Percentiles rank a stretch among this genome's conserved stretches.
These are phyloP conservation scores for Tricholoma matsutake DNA, from an alignment of 768 basidiomycete species.

Conservation along the genomic window DNA sequence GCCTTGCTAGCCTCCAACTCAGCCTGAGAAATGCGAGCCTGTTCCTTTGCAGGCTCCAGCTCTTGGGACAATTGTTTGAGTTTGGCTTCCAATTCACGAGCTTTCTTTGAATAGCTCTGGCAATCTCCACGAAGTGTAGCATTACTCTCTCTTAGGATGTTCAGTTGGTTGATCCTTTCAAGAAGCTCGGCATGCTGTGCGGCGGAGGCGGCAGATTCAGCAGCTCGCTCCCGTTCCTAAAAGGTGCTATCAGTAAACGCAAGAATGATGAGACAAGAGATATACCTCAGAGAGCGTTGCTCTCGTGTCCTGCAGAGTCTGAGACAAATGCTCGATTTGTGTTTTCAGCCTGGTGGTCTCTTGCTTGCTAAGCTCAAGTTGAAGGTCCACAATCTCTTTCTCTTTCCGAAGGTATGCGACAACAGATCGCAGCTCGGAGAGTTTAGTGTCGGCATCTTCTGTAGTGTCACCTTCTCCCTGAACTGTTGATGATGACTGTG, in stretches of 20 bases:
- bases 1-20: constrained; percentile 70
- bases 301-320: constrained; percentile 68
- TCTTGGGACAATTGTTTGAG: constrained; percentile 56
- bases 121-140: constrained; percentile 77
- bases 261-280: neutral
- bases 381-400: constrained; percentile 89
- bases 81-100: constrained; percentile 62
- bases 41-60: constrained; percentile 73
- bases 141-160: constrained; percentile 85
- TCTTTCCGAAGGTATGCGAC: constrained; percentile 83
- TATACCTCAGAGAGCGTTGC: constrained; percentile 66
- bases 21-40: constrained; percentile 61
- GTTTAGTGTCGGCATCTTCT: constrained; percentile 58
- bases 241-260: neutral
- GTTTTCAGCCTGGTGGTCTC: constrained; percentile 72
- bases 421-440: constrained; percentile 73
- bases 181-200: constrained; percentile 82
- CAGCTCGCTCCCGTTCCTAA: constrained; percentile 80
- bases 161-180: constrained; percentile 84
- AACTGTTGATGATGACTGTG: constrained; percentile 45
- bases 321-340: constrained; percentile 72
- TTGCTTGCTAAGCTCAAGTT: constrained; percentile 73
- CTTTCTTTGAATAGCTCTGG: constrained; percentile 66
- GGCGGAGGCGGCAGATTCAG: constrained; percentile 66
- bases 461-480: constrained; percentile 42